These are phyloP conservation scores for Epichloe gansuensis DNA, from an alignment of 2,329 filamentous ascomycete species.

Conservation along the genomic window DNA sequence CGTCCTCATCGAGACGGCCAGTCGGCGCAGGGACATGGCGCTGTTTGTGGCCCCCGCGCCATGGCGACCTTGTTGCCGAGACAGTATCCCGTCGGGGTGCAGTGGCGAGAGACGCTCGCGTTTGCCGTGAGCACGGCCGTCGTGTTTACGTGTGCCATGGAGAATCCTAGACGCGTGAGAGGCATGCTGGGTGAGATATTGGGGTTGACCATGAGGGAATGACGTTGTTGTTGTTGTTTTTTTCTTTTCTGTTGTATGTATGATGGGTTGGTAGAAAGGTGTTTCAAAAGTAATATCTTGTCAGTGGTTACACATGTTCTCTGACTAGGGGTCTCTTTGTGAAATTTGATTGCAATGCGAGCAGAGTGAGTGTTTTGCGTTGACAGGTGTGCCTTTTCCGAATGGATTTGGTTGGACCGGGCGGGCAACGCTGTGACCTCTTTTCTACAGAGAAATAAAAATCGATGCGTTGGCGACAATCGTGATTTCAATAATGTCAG, in stretches of 20 bases:
- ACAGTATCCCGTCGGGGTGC: conserved; percentile 47
- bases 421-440: too few relatives aligned
- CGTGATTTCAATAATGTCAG: too few relatives aligned
- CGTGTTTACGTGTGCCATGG: conserved; percentile 54
- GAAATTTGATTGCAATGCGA: too few relatives aligned
- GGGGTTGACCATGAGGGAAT: conserved; percentile 29
- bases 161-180: conserved; percentile 50
- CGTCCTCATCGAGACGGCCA: conserved; percentile 56
- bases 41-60: conserved; percentile 74
- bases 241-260: not conserved
- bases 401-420: too few relatives aligned
- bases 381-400: too few relatives aligned
- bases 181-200: conserved; percentile 56
- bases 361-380: too few relatives aligned
- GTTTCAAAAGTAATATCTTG: not conserved
- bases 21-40: conserved; percentile 60
- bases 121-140: conserved; percentile 59
- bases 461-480: too few relatives aligned
- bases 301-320: too few relatives aligned
- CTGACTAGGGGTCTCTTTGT: too few relatives aligned
- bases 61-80: conserved; percentile 63
- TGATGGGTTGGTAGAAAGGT: not conserved
- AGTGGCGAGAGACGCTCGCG: conserved; percentile 53
- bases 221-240: not conserved
- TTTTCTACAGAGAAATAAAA: too few relatives aligned